Evolutionary conservation across 148 eudicot genomes (phyloP).

Genomic region (Spergularia bocconei): DNA sequence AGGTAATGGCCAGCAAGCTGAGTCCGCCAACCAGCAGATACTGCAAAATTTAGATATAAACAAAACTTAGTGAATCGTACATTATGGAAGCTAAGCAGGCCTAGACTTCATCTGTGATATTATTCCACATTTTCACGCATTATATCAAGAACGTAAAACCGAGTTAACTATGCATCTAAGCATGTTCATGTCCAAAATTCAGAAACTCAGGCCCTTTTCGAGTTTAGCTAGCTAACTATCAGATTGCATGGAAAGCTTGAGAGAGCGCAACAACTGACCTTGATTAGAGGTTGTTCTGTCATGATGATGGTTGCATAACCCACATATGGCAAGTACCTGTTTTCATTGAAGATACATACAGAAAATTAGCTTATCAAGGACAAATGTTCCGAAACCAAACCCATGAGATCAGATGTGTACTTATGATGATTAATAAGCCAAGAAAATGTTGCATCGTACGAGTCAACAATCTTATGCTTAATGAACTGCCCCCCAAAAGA

Average conservation of each 20-base stretch:
- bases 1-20: conserved; percentile 22
- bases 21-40: conserved; percentile 23
- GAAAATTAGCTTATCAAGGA: background rate
- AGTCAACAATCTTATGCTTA: no score
- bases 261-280: conserved; percentile 22
- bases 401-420: background rate
- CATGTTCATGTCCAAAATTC: no score
- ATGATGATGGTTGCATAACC: conserved; percentile 57
- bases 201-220: background rate
- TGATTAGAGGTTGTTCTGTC: conserved; percentile 51
- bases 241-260: background rate
- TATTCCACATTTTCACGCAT: background rate
- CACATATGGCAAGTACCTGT: conserved; percentile 32
- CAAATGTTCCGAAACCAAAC: background rate
- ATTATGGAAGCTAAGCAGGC: background rate
- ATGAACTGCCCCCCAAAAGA: no score
- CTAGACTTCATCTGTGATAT: no score
- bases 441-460: no score
- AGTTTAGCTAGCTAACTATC: background rate
- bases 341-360: conserved; percentile 12
- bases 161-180: no score
- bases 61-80: background rate
- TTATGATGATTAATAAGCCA: no score
- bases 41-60: conserved; percentile 4
- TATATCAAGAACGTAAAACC: no score